Base-by-base conservation (phyloP, 2,329 filamentous ascomycete species). In the Monosporascus sp. region DNA sequence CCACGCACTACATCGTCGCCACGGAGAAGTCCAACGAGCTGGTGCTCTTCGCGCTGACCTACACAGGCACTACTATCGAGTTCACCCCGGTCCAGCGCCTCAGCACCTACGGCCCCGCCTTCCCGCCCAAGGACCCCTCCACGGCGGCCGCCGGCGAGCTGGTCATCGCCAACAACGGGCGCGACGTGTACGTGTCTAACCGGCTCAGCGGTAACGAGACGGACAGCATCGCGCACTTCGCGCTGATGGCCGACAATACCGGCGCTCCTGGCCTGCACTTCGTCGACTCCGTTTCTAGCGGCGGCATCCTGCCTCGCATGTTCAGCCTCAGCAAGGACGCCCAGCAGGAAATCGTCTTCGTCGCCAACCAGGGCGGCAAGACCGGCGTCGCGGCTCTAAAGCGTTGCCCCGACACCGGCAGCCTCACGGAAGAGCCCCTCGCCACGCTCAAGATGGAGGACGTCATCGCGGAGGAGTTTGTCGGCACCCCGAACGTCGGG, bases 151-250 rank as follows among this genome's bases (percentile, higher is more conserved):
- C 74, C 1, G 78, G 76, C 45, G 77, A 75, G 63, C 62, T 81
- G 40, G 64, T 70, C 53, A 62, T 79, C 37, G 66, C 72, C 8
- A 61, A 63, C 26, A 73, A 76, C 65, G 69, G 68, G 62, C 64
- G 64, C 58, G 68, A 78, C 65, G 59, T 80, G 18, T 80, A 80
- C 65, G 70, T 80, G 50, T 77, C 76, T 38, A 81, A 81, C 70
- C 76, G 78, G 4, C 58, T 78, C 26, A 74, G 71, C 1, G 76
- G 74, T 51, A 70, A 72, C 59, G 59, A 58, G 3, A 73, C 72
- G 8, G 78, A 81, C 66, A 75, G 67, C 60, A 73, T 81, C 60
- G 70, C 75, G 6, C 74, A 75, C 63, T 78, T 80, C 59, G 58
- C 74, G 43, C 62, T 66, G 45, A 41, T 48, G 8, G 41, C 24